Percentiles rank a stretch among this genome's conserved stretches.
Conservation (phyloP, 306 rosid genomes). For the Malus orientalis region DNA sequence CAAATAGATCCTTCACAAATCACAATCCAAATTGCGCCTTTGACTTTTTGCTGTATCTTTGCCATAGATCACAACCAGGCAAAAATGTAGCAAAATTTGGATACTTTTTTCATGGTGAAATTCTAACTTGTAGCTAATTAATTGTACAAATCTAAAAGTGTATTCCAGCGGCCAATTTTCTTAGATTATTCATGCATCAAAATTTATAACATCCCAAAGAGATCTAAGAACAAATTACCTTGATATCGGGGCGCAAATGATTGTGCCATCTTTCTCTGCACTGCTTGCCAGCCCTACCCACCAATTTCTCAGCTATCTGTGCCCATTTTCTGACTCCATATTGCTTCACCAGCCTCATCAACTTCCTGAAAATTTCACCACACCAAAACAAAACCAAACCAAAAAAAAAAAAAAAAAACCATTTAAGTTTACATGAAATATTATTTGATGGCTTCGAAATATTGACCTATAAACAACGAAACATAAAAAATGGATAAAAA, state of each 20-base stretch:
- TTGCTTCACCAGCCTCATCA: constrained; percentile 65
- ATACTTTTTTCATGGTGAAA: background rate
- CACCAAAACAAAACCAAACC: background rate
- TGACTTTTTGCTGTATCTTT: background rate
- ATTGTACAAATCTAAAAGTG: background rate
- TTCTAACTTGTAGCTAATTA: background rate
- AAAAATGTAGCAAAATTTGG: background rate
- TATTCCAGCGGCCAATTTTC: background rate
- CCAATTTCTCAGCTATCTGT: constrained; percentile 64
- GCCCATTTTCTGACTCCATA: constrained; percentile 84
- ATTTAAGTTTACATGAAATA: background rate
- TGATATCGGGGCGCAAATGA: constrained; percentile 89
- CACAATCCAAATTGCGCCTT: background rate
- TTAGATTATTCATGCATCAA: background rate
- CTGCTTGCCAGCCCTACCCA: constrained; percentile 85
- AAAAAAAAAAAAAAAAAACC: background rate
- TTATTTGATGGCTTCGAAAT: background rate
- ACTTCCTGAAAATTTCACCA: constrained; percentile 32
- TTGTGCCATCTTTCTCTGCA: constrained; percentile 97
- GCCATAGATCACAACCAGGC: background rate
- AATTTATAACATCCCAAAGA: background rate
- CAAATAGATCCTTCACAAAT: background rate
- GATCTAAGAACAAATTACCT: constrained; percentile 32
- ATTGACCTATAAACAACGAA: background rate
- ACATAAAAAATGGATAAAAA: background rate